Base-by-base conservation (phyloP, 306 rosid genomes). In the Citrullus mucosospermus region DNA sequence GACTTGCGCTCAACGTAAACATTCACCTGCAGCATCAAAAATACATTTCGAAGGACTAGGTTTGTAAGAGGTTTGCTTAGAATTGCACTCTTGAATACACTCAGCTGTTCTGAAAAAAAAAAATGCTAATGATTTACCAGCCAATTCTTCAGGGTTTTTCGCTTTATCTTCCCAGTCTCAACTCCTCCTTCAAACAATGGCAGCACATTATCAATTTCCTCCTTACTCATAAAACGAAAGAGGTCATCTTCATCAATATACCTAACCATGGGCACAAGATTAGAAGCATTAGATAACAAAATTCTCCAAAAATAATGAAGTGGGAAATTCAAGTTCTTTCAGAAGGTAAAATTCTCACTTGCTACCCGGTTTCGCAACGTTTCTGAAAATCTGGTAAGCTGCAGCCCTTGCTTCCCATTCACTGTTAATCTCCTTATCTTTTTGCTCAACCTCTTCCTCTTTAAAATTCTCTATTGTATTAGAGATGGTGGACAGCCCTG, bases 391-490 rank as follows among this genome's bases (percentile, higher is more conserved):
- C 53, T 85, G 73, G 81, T 83, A 88, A 6, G 97, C 93, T 18
- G 87, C 96, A 3, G 93, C 96, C 79, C 85, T 86, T 20, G 97
- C 97, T 86, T 90, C 93, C 90, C 86, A 88, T 79, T 94, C 97
- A 50, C 90, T 90, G n/a, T 84, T 89, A 56, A 94, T 92, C 86
- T 92, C 88, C 84, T 70, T 80, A 28, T 88, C 88, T 73, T 69
- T 83, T 68, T 78, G 86, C 75, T 86, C 90, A 80, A 10, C 56
- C 77, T 80, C 93, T 15, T 93, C 87, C 14, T 83, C 87, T 3
- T 86, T 77, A 22, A 75, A 56, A 25, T 77, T 69, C 44, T 85
- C 86, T 0, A 87, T 85, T n/a, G 94, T 51, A 72, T 86, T 80
- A 58, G 91, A 85, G 44, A 90, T 85, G 60, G 91, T 90, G 60